Evolutionary conservation across 2,329 filamentous ascomycete species (phyloP).

Genomic region (Pseudomassariella vexata): DNA sequence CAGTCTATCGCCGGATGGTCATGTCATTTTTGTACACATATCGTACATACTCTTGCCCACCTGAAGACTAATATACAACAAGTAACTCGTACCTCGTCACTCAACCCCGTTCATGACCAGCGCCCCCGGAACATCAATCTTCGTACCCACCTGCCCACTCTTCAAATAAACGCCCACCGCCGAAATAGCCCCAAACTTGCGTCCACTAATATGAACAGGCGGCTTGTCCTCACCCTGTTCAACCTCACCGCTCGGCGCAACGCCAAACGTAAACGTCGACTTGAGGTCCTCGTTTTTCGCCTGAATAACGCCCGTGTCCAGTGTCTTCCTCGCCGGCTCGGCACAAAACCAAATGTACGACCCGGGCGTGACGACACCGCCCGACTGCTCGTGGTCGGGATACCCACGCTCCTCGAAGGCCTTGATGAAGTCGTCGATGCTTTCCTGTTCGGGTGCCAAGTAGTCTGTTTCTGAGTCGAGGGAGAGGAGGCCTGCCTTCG

Average conservation of each 20-base stretch:
- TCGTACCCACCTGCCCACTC: too few relatives aligned
- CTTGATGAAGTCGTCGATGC: slow-evolving; percentile 47
- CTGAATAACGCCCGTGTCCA: too few relatives aligned
- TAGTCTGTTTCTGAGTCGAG: slow-evolving; percentile 64
- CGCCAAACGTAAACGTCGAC: slow-evolving; percentile 14
- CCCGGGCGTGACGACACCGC: slow-evolving; percentile 55
- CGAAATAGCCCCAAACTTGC: too few relatives aligned
- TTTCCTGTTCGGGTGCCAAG: slow-evolving; percentile 41
- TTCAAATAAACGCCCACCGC: slow-evolving; percentile 53
- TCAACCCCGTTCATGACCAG: too few relatives aligned
- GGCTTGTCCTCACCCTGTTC: too few relatives aligned
- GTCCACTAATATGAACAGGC: too few relatives aligned
- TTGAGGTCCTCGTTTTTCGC: slow-evolving; percentile 7
- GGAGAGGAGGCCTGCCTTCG: slow-evolving; percentile 72
- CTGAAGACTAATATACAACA: too few relatives aligned
- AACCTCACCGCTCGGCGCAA: slow-evolving; percentile 14
- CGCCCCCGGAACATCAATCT: slow-evolving; percentile 22
- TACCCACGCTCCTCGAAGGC: slow-evolving; percentile 35
- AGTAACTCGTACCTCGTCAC: too few relatives aligned
- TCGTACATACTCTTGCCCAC: too few relatives aligned
- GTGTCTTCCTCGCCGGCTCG: slow-evolving; percentile 20
- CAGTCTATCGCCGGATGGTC: too few relatives aligned
- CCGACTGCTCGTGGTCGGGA: slow-evolving; percentile 29
- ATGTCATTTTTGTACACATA: too few relatives aligned
- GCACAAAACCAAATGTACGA: slow-evolving; percentile 64